These are phyloP conservation scores for Fusarium transvaalense DNA, from an alignment of 2,329 filamentous ascomycete species.

Conservation along the genomic window DNA sequence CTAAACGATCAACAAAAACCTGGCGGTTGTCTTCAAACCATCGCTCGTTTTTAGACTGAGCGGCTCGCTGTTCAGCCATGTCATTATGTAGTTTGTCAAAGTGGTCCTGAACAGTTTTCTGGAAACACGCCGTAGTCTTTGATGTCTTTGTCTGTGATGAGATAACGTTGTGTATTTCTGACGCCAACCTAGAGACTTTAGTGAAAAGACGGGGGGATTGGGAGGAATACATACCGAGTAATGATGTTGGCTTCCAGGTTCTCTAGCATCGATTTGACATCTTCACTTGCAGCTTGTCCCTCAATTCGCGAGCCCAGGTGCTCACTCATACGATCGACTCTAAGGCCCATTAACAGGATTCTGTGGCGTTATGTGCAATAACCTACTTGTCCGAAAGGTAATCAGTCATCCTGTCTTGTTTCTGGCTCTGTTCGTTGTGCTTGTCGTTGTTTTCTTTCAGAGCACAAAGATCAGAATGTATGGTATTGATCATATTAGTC, in stretches of 20 bases:
- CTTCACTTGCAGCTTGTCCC: not conserved
- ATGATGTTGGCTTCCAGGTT: slow-evolving; percentile 36
- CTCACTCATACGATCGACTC: slow-evolving; percentile 32
- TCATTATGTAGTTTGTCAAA: slow-evolving; percentile 22
- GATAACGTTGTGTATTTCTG: slow-evolving; percentile 28
- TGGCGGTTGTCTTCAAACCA: slow-evolving; percentile 2
- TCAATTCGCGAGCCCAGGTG: slow-evolving; percentile 6
- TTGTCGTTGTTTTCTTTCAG: slow-evolving; percentile 28
- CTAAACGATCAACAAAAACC: slow-evolving; percentile 17
- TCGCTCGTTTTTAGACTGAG: slow-evolving; percentile 3
- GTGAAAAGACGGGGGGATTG: not conserved
- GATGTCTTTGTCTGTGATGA: slow-evolving; percentile 21
- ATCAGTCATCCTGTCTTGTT: slow-evolving; percentile 5
- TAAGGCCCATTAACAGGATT: slow-evolving; percentile 20
- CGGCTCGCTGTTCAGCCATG: slow-evolving; percentile 4
- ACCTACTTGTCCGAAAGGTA: slow-evolving; percentile 41
- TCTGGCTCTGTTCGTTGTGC: slow-evolving; percentile 3
- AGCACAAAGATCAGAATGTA: slow-evolving; percentile 41
- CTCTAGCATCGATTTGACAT: slow-evolving; percentile 20
- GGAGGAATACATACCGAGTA: slow-evolving; percentile 25
- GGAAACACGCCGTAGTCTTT: slow-evolving; percentile 19
- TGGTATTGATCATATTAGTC: slow-evolving; percentile 14
- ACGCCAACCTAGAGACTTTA: slow-evolving; percentile 27
- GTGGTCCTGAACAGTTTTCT: not conserved
- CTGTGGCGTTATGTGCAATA: not conserved